Evolutionary conservation across 1,139 yeast genomes (phyloP).

Genomic region (Diutina pseudorugosa): DNA sequence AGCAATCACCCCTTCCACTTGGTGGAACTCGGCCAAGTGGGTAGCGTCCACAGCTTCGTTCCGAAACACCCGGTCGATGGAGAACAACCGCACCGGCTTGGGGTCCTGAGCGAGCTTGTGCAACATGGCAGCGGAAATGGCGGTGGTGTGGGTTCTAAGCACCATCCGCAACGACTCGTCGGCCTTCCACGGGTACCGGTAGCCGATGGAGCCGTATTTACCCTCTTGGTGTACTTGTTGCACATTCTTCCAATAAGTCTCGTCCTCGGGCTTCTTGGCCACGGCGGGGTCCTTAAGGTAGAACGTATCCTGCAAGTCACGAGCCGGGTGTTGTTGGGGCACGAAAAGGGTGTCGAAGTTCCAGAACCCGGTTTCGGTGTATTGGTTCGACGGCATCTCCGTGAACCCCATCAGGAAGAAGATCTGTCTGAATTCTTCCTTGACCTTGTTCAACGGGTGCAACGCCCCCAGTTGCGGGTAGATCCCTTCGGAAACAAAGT

Average conservation of each 20-base stretch:
- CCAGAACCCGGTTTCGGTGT: constrained; percentile 98
- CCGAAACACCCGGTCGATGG: constrained; percentile 97
- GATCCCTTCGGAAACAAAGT: constrained; percentile 91
- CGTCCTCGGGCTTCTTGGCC: constrained; percentile 76
- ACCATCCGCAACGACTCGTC: constrained; percentile 87
- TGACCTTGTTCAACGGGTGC: constrained; percentile 91
- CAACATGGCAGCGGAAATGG: constrained; percentile 81
- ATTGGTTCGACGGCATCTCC: constrained; percentile 98
- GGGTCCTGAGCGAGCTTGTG: constrained; percentile 83
- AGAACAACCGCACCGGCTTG: constrained; percentile 81
- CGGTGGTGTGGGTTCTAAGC: constrained; percentile 94
- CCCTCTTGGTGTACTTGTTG: constrained; percentile 83
- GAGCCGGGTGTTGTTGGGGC: constrained; percentile 99
- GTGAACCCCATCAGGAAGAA: constrained; percentile 97
- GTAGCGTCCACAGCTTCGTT: constrained; percentile 99
- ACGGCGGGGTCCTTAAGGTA: constrained; percentile 83
- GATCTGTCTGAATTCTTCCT: constrained; percentile 95
- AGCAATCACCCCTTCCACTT: constrained; percentile 97
- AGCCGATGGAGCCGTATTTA: constrained; percentile 89
- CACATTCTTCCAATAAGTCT: constrained; percentile 63
- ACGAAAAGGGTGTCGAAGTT: constrained; percentile 92
- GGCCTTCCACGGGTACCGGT: constrained; percentile 94
- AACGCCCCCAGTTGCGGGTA: constrained; percentile 82
- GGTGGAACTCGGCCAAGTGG: constrained; percentile 99
- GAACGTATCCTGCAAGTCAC: constrained; percentile 97